These are phyloP conservation scores for Kodamaea fungicola DNA, from an alignment of 1,139 yeast genomes.

Conservation along the genomic window DNA sequence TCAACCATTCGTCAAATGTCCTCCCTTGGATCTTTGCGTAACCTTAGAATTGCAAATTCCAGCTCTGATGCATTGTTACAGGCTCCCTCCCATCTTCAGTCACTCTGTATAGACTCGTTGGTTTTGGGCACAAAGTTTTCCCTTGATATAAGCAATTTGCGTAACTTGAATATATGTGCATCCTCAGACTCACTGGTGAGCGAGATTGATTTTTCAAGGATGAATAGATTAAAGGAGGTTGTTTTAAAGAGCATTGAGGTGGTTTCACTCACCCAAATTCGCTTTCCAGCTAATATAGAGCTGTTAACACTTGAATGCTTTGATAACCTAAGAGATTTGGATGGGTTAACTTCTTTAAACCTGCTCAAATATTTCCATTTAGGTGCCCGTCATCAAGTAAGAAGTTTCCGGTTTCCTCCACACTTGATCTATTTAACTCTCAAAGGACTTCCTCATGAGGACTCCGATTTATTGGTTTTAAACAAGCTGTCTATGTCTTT, in stretches of 20 bases:
- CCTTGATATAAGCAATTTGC: background rate
- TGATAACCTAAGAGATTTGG: background rate
- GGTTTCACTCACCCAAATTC: background rate
- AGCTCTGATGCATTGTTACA: background rate
- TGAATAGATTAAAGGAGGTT: background rate
- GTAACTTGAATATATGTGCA: background rate
- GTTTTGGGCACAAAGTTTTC: background rate
- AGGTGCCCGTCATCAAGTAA: background rate
- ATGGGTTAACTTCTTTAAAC: background rate
- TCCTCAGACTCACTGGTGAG: background rate
- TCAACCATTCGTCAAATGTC: too few relatives aligned
- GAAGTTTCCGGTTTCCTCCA: background rate
- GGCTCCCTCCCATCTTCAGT: background rate
- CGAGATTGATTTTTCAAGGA: background rate
- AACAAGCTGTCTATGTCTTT: background rate
- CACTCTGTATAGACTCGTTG: background rate
- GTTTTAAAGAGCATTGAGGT: background rate
- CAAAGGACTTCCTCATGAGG: background rate
- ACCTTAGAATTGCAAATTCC: too few relatives aligned
- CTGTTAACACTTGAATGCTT: background rate
- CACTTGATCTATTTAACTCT: background rate
- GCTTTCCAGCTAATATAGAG: background rate
- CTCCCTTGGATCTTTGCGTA: too few relatives aligned
- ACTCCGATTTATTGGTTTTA: background rate
- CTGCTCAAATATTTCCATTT: background rate